phyloP scores from a whole-genome alignment of 345 rosid species.

The Lepidium sativum region DNA sequence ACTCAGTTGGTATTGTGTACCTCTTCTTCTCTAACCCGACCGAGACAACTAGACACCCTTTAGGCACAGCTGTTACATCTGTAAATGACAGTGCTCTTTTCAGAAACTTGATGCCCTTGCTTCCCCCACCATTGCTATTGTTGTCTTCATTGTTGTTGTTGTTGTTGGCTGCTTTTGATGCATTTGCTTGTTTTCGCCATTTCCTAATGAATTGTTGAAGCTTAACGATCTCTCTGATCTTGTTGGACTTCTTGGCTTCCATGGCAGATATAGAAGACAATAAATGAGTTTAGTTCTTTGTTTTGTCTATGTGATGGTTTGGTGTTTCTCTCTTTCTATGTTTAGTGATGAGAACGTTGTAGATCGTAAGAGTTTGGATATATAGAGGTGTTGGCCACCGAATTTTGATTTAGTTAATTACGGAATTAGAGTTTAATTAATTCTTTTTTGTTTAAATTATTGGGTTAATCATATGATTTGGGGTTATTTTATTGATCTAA shows the following conservation, averaged over 20 bases:
- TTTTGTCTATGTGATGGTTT: no score
- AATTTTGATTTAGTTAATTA: background rate
- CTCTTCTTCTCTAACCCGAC: slow-evolving; percentile 60
- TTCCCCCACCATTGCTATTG: slow-evolving; percentile 9
- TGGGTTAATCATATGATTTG: background rate
- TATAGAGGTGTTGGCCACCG: background rate
- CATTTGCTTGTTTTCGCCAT: slow-evolving; percentile 70
- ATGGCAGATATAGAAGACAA: slow-evolving; percentile 19
- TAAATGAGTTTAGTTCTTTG: background rate
- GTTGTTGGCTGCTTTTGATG: slow-evolving; percentile 26
- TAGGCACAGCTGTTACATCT: slow-evolving; percentile 38
- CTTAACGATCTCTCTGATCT: slow-evolving; percentile 80
- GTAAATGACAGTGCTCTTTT: slow-evolving; percentile 67
- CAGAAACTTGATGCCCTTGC: slow-evolving; percentile 59
- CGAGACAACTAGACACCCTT: slow-evolving; percentile 55
- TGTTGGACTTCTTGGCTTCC: slow-evolving; percentile 76
- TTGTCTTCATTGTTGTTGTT: slow-evolving; percentile 2
- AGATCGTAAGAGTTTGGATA: background rate
- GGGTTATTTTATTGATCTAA: background rate
- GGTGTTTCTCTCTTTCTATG: background rate
- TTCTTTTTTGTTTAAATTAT: background rate
- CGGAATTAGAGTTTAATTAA: background rate
- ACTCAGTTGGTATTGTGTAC: slow-evolving; percentile 51
- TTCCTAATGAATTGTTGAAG: slow-evolving; percentile 82
- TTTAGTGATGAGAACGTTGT: no score